phyloP scores from a whole-genome alignment of 208 protist genomes.

The Crithidia fasciculata region DNA sequence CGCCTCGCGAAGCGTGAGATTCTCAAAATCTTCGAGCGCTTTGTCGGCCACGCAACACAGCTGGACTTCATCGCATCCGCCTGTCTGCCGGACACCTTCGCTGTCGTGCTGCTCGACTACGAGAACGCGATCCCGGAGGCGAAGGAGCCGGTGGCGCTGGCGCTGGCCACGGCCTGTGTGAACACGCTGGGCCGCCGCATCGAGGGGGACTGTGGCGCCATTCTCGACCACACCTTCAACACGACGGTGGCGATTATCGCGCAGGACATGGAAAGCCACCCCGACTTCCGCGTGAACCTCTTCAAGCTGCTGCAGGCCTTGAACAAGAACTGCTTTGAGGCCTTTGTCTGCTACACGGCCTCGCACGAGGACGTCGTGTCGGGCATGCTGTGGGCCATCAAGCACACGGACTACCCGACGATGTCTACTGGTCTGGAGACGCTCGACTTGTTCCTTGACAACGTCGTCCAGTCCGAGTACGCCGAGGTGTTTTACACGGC shows the following conservation, averaged over 20 bases:
- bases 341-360: slow-evolving; percentile 77
- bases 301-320: slow-evolving; percentile 97
- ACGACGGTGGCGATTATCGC: slow-evolving; percentile 98
- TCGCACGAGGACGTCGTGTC: slow-evolving; percentile 91
- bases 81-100: slow-evolving; percentile 95
- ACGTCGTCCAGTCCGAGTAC: slow-evolving; percentile 61
- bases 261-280: slow-evolving; percentile 96
- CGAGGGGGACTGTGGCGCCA: slow-evolving; percentile 87
- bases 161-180: slow-evolving; percentile 91
- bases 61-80: slow-evolving; percentile 83
- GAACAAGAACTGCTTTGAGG: slow-evolving; percentile 94
- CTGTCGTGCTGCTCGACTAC: slow-evolving; percentile 97
- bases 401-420: slow-evolving; percentile 97
- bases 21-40: slow-evolving; percentile 94
- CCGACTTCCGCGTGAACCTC: slow-evolving; percentile 97
- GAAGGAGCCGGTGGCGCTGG: slow-evolving; percentile 95
- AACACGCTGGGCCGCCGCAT: slow-evolving; percentile 84
- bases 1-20: slow-evolving; percentile 97
- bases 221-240: slow-evolving; percentile 97
- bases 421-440: slow-evolving; percentile 93
- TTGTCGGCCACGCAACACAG: slow-evolving; percentile 91
- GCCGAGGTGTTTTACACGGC: slow-evolving; percentile 73
- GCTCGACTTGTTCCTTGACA: slow-evolving; percentile 92
- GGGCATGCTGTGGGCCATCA: slow-evolving; percentile 97
- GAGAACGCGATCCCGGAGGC: slow-evolving; percentile 78